Evolutionary conservation across 2,329 filamentous ascomycete genomes (phyloP).

Genomic region (Microsporum canis): DNA sequence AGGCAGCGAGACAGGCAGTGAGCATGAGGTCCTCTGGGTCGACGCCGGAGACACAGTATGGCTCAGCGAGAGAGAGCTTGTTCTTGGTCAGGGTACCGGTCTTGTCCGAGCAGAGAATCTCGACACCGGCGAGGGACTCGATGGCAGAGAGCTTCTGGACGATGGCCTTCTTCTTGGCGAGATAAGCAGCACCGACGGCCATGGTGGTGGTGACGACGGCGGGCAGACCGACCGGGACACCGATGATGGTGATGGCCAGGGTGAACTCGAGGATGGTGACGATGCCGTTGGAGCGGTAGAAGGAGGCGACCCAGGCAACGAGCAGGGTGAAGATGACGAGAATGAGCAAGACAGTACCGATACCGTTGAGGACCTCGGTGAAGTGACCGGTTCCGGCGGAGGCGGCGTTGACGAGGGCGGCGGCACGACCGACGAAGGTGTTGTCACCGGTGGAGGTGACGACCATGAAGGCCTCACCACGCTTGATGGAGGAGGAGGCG

Average conservation of each 20-base stretch:
- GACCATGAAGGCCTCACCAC: conserved; percentile 74
- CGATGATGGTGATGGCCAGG: conserved; percentile 78
- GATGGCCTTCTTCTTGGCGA: conserved; percentile 86
- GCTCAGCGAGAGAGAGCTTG: conserved; percentile 78
- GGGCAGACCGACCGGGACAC: conserved; percentile 85
- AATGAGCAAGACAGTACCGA: conserved; percentile 67
- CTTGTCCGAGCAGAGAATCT: conserved; percentile 92
- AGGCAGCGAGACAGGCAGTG: conserved; percentile 79
- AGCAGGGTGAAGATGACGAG: conserved; percentile 71
- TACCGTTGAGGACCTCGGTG: conserved; percentile 79
- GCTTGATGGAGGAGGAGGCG: conserved; percentile 79
- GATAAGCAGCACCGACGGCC: conserved; percentile 83
- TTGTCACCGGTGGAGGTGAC: conserved; percentile 77
- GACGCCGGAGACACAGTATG: conserved; percentile 70
- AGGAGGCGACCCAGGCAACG: conserved; percentile 73
- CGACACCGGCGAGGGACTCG: conserved; percentile 81
- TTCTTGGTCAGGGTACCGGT: conserved; percentile 90
- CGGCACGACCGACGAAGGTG: conserved; percentile 81
- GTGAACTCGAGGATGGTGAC: conserved; percentile 73
- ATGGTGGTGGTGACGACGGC: conserved; percentile 90
- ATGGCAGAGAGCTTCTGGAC: conserved; percentile 89
- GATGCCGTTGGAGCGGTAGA: conserved; percentile 76
- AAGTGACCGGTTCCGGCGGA: conserved; percentile 69
- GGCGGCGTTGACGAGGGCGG: conserved; percentile 71
- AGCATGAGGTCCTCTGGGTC: conserved; percentile 83